Evolutionary conservation across 768 basidiomycete genomes (phyloP), one percentile per base, ranked within the genome.

Genomic region (Russula brevipes): DNA sequence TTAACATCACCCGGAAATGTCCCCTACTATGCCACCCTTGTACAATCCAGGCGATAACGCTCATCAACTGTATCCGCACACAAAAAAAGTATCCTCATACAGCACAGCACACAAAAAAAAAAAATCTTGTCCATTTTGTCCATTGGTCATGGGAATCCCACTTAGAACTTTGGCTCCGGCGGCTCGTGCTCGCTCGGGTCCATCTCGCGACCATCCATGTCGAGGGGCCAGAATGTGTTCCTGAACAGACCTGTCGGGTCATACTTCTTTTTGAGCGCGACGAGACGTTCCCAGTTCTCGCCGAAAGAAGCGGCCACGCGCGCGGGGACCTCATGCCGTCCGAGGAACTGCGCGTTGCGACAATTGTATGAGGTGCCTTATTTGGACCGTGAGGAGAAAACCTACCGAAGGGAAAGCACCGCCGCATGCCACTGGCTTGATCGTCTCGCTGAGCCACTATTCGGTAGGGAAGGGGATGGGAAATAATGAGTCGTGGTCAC

Each of bases 361-460:
- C 54, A 60, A 16, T 56, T 17, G 12, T 14, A 61, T 56, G 46
- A 60, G 42, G 24, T 4, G 24, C 24, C 33, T 46, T 39, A 36
- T 45, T 24, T 55, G 52, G 44, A 33, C 39, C 10, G 24, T 24
- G 47, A 47, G n/a, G 35, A 19, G 17, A 65, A 64, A 12, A 81
- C 87, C 75, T 72, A 94, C 93, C 67, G 88, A 89, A 6, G 94
- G 94, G 70, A 86, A 82, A 2, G 92, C 88, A 24, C 91, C 92
- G 35, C 94, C 94, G 49, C 85, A 75, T 44, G 86, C 82, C 33
- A 89, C 83, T 1, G 85, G 82, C 65, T 83, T 79, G 60, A 95
- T 79, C 4, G 89, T 89, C 4, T 80, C 83, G 17, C 82, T 74
- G 60, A 96, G 89, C 94, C 94, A 96, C 84, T 92, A 57, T 35